Evolutionary conservation across 2,329 filamentous ascomycete genomes (phyloP), one percentile per base, ranked within the genome.

Genomic region (Xylaria arbuscula): DNA sequence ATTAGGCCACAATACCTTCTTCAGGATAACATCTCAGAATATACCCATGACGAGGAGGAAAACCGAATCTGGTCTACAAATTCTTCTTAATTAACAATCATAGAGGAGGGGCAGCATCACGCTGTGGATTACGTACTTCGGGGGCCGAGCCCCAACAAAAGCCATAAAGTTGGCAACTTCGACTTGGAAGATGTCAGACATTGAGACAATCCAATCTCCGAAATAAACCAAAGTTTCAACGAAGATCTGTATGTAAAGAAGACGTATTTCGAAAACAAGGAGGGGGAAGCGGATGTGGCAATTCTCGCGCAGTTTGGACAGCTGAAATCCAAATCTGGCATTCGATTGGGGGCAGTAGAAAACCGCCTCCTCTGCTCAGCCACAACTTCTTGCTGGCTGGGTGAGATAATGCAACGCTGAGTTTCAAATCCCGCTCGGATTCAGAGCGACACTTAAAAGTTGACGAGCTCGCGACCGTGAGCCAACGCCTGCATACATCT

Each of bases 1-100:
- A 28, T 66, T 60, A 61, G 50, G 32, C 24, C 19, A 34, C 3
- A 4, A 2, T 13, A 28, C 60, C 6, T 3, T 55, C 61, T 28
- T 8, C 15, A 2, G 1, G 11, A 36, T n/a, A 0, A n/a, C 2
- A 8, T 34, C 2, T 32, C 7, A 15, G 24, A 36, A 59, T 22
- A 2, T 7, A 64, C 54, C 62, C 47, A 64, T 64, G 17, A 64
- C n/a, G 6, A 64, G 45, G 2, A 64, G 4, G 13, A 64, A 64
- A 8, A 59, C 47, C 9, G 62, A 64, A 53, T 24, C 45, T 22
- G 54, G 42, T 32, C 62, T 64, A n/a, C 10, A 1, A 34, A 3
- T 19, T n/a, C 1, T 19, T 24, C n/a, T 36, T 13, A 22, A 19
- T 57, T 19, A 57, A n/a, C 24, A 13, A 40, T 4, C 7, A 17